These are phyloP conservation scores for Carex parvula DNA, from an alignment of 176 grass and related monocot species.

Conservation along the genomic window DNA sequence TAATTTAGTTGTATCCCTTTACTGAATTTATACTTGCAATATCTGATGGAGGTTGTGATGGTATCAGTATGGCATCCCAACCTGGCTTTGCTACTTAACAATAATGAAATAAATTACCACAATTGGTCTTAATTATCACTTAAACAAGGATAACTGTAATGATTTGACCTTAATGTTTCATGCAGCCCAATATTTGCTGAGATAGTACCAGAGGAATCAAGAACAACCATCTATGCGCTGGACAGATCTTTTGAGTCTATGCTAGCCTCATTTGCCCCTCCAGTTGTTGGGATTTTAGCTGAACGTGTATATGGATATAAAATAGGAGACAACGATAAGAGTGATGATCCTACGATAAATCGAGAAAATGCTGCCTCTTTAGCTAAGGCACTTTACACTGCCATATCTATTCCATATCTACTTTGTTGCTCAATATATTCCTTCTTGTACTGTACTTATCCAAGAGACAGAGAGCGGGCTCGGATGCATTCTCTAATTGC, in stretches of 20 bases:
- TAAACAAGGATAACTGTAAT: neutral
- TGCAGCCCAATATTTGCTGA: slow-evolving; percentile 90
- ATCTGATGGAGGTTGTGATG: neutral
- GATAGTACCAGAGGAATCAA: slow-evolving; percentile 76
- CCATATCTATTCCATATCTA: slow-evolving; percentile 54
- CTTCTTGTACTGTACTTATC: slow-evolving; percentile 77
- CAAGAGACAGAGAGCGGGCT: slow-evolving; percentile 71
- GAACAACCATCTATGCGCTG: slow-evolving; percentile 79
- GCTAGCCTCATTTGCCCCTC: slow-evolving; percentile 69
- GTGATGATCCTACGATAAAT: slow-evolving; percentile 25
- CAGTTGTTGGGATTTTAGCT: slow-evolving; percentile 67
- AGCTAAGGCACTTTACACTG: slow-evolving; percentile 74
- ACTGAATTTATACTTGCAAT: neutral
- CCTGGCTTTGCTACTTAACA: neutral
- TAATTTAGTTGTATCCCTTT: neutral
- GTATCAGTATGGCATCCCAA: neutral
- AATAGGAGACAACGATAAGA: slow-evolving; percentile 34
- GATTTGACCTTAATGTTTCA: neutral
- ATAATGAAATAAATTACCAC: neutral
- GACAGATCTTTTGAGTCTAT: slow-evolving; percentile 70
- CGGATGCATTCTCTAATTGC: slow-evolving; percentile 62
- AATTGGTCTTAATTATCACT: neutral
- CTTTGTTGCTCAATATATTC: slow-evolving; percentile 75
- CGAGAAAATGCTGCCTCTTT: slow-evolving; percentile 60
- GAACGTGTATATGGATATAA: slow-evolving; percentile 65